Evolutionary conservation across 805 yeast genomes (phyloP).

Genomic region (Wickerhamiella kurtzmanii): DNA sequence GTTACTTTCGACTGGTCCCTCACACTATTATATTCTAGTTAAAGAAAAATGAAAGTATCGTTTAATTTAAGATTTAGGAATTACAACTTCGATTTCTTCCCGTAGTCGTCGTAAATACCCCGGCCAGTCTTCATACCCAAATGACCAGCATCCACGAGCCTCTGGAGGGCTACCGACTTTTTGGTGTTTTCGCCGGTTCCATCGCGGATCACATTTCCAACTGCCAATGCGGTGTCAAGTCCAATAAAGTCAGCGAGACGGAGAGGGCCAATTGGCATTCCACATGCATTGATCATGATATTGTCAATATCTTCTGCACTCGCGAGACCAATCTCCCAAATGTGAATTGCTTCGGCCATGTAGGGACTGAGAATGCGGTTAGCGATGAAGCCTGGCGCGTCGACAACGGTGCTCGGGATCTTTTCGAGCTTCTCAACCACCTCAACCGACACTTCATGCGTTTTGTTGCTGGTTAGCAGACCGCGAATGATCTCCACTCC

Average conservation of each 20-base stretch:
- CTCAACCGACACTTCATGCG: conserved; percentile 23
- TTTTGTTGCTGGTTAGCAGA: conserved; percentile 29
- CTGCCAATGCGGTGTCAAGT: conserved; percentile 31
- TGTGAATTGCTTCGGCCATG: conserved; percentile 32
- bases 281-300: conserved; percentile 34
- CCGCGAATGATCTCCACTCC: conserved; percentile 33
- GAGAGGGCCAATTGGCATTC: conserved; percentile 36
- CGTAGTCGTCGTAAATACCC: conserved; percentile 30
- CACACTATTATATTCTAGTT: too few relatives aligned
- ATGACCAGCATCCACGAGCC: conserved; percentile 33
- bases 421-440: conserved; percentile 28
- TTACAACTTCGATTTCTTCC: neutral
- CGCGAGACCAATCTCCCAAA: conserved; percentile 31
- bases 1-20: too few relatives aligned
- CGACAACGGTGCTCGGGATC: conserved; percentile 27
- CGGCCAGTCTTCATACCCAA: conserved; percentile 29
- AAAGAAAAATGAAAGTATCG: neutral
- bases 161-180: conserved; percentile 27
- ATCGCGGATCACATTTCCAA: conserved; percentile 29
- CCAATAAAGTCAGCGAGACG: conserved; percentile 33
- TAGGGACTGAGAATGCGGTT: conserved; percentile 32
- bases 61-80: too few relatives aligned
- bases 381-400: conserved; percentile 33
- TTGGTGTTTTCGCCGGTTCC: conserved; percentile 32
- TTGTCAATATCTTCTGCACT: conserved; percentile 30